Evolutionary conservation across 257 asterid genomes (phyloP).

Genomic region (Solanum ossicruentum): DNA sequence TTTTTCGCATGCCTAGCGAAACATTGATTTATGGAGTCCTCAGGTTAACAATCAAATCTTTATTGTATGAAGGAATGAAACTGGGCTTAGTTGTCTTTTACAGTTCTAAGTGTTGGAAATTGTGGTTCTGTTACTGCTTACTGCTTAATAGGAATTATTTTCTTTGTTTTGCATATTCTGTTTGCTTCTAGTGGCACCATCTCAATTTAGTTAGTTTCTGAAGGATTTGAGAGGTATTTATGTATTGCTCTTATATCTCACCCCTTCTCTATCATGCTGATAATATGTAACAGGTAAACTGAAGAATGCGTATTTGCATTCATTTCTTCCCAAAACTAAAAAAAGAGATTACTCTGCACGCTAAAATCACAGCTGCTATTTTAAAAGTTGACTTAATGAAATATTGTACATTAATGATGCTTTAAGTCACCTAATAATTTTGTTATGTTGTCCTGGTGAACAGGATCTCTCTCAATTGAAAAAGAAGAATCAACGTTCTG

Average conservation of each 20-base stretch:
- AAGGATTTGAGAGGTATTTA: not conserved
- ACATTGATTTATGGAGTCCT: not conserved
- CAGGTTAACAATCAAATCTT: not conserved
- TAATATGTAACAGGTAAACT: not conserved
- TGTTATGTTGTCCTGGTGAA: not conserved
- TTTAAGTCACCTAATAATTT: not conserved
- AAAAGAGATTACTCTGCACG: not conserved
- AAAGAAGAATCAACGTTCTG: slow-evolving; percentile 29
- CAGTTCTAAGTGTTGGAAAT: not conserved
- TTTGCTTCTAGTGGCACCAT: not conserved
- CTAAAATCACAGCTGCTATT: not conserved
- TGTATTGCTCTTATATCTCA: not conserved
- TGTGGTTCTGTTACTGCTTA: not conserved
- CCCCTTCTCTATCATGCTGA: not conserved
- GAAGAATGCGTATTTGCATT: not conserved
- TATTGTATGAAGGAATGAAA: not conserved
- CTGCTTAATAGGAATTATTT: not conserved
- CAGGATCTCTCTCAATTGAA: slow-evolving; percentile 21
- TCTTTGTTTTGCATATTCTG: not conserved
- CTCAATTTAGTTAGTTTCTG: not conserved
- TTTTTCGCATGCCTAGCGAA: not conserved
- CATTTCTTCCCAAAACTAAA: not conserved
- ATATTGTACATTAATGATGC: not conserved
- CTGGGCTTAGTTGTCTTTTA: not conserved
- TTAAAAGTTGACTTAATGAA: not conserved